A percentile compares a stretch with the other conserved stretches of the same genome.
phyloP scores from a whole-genome alignment of 179 eudicot species.

The Patellifolia procumbens region DNA sequence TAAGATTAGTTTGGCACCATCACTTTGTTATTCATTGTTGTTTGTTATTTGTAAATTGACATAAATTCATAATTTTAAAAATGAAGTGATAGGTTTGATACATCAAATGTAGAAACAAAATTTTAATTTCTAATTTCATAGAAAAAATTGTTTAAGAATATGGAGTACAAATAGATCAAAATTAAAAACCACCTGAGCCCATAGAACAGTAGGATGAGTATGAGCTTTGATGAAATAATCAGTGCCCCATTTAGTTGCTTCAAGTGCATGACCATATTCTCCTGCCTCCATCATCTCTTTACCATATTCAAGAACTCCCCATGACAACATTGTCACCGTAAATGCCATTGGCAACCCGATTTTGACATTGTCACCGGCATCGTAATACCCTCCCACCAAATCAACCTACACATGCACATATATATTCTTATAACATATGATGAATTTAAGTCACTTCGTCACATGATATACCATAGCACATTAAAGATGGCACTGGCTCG shows the following conservation, averaged over 20 bases:
- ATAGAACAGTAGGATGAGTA: slow-evolving; percentile 35
- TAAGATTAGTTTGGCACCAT: no score
- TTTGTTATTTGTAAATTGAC: no score
- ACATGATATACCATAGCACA: not conserved
- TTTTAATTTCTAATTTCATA: no score
- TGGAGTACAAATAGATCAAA: no score
- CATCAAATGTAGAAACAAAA: no score
- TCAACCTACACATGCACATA: slow-evolving; percentile 54
- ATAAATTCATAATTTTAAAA: no score
- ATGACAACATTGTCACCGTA: slow-evolving; percentile 74
- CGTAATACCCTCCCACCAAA: slow-evolving; percentile 82
- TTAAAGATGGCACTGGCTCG: no score
- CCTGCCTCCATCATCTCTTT: slow-evolving; percentile 44
- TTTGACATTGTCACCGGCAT: slow-evolving; percentile 79
- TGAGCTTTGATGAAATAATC: slow-evolving; percentile 75
- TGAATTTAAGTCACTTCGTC: not conserved
- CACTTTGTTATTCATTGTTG: no score
- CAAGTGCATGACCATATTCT: slow-evolving; percentile 60
- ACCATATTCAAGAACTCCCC: slow-evolving; percentile 63
- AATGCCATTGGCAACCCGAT: slow-evolving; percentile 86
- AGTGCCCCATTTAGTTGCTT: slow-evolving; percentile 87
- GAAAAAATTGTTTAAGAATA: no score
- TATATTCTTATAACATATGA: not conserved
- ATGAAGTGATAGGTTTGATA: no score
- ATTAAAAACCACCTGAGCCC: slow-evolving; percentile 42